Evolutionary conservation across 1,284 basidiomycete genomes (phyloP).

Genomic region (Volvariella surrecta): DNA sequence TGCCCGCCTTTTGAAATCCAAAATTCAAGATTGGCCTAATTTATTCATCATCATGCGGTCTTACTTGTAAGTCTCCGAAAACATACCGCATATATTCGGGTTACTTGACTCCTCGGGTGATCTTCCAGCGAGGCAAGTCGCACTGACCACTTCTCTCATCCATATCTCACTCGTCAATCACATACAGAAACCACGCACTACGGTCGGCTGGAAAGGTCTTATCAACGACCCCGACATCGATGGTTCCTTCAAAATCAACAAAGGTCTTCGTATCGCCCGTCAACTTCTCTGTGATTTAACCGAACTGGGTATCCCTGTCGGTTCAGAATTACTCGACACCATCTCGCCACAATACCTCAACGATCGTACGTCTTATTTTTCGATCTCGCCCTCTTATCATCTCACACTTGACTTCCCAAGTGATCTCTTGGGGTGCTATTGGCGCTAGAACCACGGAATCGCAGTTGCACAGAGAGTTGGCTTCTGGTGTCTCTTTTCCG

Average conservation of each 20-base stretch:
- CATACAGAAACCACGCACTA: constrained; percentile 75
- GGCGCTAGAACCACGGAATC: constrained; percentile 95
- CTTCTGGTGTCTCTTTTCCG: constrained; percentile 84
- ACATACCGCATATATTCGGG: constrained; percentile 1
- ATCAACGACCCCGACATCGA: constrained; percentile 91
- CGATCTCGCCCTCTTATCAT: neutral
- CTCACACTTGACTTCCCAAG: constrained; percentile 20
- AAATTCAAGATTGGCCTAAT: constrained; percentile 65
- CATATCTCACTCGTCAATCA: constrained; percentile 3
- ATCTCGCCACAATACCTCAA: constrained; percentile 83
- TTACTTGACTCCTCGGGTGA: constrained; percentile 6
- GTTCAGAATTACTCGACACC: constrained; percentile 92
- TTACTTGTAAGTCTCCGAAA: constrained; percentile 67
- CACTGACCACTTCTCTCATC: neutral
- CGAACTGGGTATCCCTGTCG: constrained; percentile 84
- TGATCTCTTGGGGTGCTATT: constrained; percentile 96
- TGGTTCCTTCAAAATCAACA: constrained; percentile 95
- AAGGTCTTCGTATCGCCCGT: constrained; percentile 83
- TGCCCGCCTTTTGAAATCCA: constrained; percentile 66
- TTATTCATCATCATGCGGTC: constrained; percentile 92
- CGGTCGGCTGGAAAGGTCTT: constrained; percentile 84
- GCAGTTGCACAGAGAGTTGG: constrained; percentile 89
- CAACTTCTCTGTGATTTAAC: constrained; percentile 88
- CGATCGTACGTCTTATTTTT: constrained; percentile 37
- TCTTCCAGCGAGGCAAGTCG: constrained; percentile 37